phyloP scores from a whole-genome alignment of 345 rosid species.

The Eucalyptus melliodora region DNA sequence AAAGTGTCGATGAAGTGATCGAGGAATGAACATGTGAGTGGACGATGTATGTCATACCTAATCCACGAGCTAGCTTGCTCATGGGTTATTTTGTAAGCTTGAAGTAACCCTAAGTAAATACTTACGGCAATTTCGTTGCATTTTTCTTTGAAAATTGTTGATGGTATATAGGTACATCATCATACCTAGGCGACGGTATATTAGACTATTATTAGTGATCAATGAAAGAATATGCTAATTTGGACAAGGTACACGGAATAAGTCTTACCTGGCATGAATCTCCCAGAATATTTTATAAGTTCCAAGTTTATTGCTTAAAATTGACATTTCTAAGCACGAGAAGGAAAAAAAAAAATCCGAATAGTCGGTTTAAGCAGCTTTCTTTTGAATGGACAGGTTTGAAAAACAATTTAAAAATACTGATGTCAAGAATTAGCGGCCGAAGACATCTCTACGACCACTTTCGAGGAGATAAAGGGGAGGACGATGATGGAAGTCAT shows the following conservation, averaged over 20 bases:
- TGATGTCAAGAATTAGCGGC: not conserved
- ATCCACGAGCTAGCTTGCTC: not conserved
- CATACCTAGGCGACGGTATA: not conserved
- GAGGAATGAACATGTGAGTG: not conserved
- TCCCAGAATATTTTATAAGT: not conserved
- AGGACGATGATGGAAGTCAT: not conserved
- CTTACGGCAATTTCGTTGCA: not conserved
- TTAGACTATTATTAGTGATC: no score
- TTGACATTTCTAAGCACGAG: not conserved
- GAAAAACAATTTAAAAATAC: not conserved
- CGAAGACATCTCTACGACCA: not conserved
- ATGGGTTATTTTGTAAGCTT: not conserved
- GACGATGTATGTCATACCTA: not conserved
- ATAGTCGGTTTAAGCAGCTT: not conserved
- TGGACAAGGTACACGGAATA: not conserved
- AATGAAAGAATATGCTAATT: not conserved
- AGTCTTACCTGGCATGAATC: not conserved
- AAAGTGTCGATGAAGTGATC: not conserved
- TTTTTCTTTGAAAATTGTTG: not conserved
- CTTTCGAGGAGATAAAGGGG: not conserved
- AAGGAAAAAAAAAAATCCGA: not conserved
- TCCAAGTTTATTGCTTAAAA: not conserved
- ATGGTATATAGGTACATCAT: not conserved
- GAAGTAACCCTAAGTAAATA: not conserved
- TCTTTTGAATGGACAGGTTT: not conserved